phyloP scores from a whole-genome alignment of 1,139 yeast species.

The Nakaseomyces glabratus region DNA sequence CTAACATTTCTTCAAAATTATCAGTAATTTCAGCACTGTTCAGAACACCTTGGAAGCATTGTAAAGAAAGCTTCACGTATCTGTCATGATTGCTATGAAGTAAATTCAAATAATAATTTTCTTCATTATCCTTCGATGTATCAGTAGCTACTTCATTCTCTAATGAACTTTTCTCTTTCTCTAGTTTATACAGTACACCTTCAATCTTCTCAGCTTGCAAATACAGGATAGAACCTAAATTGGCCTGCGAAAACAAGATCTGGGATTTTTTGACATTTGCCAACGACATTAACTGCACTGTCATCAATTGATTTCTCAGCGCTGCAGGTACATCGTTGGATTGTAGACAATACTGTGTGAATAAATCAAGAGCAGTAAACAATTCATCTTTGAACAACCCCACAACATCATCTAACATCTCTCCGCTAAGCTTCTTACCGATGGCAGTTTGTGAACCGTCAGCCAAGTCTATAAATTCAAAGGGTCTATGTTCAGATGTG shows the following conservation, averaged over 20 bases:
- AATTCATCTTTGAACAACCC: conserved; percentile 65
- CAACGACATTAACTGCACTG: conserved; percentile 64
- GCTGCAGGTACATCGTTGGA: conserved; percentile 59
- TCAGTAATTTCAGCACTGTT: conserved; percentile 34
- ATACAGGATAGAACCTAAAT: conserved; percentile 60
- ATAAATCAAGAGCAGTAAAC: conserved; percentile 60
- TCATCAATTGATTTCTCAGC: conserved; percentile 49
- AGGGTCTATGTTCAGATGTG: conserved; percentile 7
- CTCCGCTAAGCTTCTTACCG: conserved; percentile 16
- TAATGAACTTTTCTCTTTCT: conserved; percentile 3
- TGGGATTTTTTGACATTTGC: conserved; percentile 59
- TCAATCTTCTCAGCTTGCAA: conserved; percentile 61
- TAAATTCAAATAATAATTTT: conserved; percentile 10
- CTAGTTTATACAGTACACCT: conserved; percentile 33
- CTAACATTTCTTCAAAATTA: conserved; percentile 44
- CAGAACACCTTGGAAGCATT: conserved; percentile 47
- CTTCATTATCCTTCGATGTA: not conserved
- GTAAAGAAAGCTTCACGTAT: conserved; percentile 39
- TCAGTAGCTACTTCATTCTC: conserved; percentile 41
- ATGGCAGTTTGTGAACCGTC: conserved; percentile 18
- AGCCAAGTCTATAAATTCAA: conserved; percentile 1
- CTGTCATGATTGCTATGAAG: conserved; percentile 32
- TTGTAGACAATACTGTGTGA: conserved; percentile 53
- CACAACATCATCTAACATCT: conserved; percentile 35
- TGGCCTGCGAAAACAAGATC: conserved; percentile 55